phyloP scores from a whole-genome alignment of 768 basidiomycete species.

The Leucocoprinus leucothites region DNA sequence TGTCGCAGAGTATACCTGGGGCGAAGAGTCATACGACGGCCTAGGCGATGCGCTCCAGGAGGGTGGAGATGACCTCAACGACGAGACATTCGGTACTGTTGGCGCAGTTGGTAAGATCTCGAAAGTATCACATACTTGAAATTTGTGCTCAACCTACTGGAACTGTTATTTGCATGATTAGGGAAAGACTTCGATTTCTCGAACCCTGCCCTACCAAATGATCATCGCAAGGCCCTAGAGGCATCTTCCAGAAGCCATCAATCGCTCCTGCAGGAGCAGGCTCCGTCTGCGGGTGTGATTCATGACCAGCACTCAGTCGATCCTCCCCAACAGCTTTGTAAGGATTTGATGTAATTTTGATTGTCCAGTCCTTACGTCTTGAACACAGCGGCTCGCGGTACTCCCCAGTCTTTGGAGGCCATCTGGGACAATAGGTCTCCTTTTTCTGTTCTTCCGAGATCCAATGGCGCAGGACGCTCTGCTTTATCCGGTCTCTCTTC shows the following conservation, averaged over 20 bases:
- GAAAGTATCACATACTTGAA: not conserved
- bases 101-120: conserved; percentile 64
- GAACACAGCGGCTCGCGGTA: conserved; percentile 32
- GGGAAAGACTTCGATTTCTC: conserved; percentile 94
- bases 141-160: conserved; percentile 4
- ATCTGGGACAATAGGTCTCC: conserved; percentile 83
- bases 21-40: conserved; percentile 86
- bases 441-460: conserved; percentile 62
- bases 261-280: conserved; percentile 20
- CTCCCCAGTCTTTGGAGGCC: conserved; percentile 56
- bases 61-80: conserved; percentile 90
- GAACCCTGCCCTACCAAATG: conserved; percentile 34
- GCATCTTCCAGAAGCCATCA: conserved; percentile 20
- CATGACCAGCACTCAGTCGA: conserved; percentile 6
- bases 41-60: conserved; percentile 86
- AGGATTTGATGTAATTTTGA: not conserved
- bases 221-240: conserved; percentile 14
- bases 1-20: conserved; percentile 91
- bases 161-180: conserved; percentile 27
- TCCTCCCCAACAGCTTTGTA: conserved; percentile 1
- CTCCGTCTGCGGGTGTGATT: conserved; percentile 17
- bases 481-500: conserved; percentile 12
- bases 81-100: conserved; percentile 88
- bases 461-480: conserved; percentile 46
- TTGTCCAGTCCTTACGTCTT: conserved; percentile 8